These are phyloP conservation scores for Kazachstania psychrophila DNA, from an alignment of 805 yeast species.

Conservation along the genomic window DNA sequence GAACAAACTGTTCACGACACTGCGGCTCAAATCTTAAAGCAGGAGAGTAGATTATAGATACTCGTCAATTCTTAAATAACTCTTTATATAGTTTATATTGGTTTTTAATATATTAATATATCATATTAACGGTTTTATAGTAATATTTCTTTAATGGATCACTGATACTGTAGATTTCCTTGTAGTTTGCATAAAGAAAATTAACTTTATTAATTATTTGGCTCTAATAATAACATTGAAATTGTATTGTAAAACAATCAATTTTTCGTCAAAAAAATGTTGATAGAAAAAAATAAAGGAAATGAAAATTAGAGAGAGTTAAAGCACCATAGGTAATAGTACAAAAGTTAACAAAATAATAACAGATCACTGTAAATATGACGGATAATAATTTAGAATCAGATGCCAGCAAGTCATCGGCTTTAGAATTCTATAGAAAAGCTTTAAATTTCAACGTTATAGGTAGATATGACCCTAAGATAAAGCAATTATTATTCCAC, in stretches of 20 bases:
- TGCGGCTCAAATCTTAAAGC: conserved; percentile 19
- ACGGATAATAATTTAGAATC: too few relatives aligned
- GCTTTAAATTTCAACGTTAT: conserved; percentile 70
- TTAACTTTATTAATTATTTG: too few relatives aligned
- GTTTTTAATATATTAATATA: too few relatives aligned
- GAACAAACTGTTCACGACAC: conserved; percentile 19
- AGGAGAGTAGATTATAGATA: conserved; percentile 9
- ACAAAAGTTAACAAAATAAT: neutral
- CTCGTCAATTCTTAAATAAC: neutral
- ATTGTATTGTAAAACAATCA: too few relatives aligned
- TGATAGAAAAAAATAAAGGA: neutral
- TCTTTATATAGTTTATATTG: neutral
- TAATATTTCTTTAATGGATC: neutral
- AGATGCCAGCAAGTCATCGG: neutral
- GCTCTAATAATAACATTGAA: too few relatives aligned
- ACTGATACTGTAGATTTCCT: too few relatives aligned
- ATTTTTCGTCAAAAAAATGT: neutral
- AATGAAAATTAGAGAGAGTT: neutral
- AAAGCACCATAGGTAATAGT: neutral
- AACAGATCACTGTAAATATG: neutral
- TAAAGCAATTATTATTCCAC: conserved; percentile 56
- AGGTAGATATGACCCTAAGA: conserved; percentile 64
- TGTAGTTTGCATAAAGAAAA: too few relatives aligned
- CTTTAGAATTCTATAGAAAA: conserved; percentile 50
- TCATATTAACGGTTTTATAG: neutral